Conservation (phyloP, 2,329 filamentous ascomycete species). For the Fusarium sp. region DNA sequence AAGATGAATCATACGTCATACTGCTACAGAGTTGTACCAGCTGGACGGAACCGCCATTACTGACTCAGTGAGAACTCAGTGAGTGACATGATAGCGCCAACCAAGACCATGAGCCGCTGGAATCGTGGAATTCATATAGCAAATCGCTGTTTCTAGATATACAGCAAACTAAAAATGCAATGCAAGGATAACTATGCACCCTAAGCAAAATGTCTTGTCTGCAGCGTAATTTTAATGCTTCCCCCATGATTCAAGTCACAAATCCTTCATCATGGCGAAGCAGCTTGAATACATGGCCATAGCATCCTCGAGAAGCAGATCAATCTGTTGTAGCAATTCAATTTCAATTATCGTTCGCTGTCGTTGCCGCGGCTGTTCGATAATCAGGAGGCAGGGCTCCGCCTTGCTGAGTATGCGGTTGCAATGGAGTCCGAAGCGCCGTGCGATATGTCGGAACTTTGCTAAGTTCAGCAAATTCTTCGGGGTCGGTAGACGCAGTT, state of each 20-base stretch:
- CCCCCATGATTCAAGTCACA: not conserved
- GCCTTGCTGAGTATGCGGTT: slow-evolving; percentile 58
- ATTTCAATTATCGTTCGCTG: not conserved
- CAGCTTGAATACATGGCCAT: no score
- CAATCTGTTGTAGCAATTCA: no score
- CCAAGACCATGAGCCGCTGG: not conserved
- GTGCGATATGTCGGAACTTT: slow-evolving; percentile 82
- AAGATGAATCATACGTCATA: not conserved
- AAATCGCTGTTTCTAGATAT: not conserved
- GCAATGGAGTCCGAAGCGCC: slow-evolving; percentile 71
- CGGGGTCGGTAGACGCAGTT: slow-evolving; percentile 62
- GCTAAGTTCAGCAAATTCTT: slow-evolving; percentile 71
- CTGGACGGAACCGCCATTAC: not conserved
- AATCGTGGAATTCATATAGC: not conserved
- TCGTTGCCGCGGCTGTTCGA: slow-evolving; percentile 48
- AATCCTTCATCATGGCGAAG: no score
- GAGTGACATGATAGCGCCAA: not conserved
- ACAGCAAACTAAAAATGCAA: fast-evolving
- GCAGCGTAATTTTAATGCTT: not conserved
- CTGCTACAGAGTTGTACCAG: not conserved
- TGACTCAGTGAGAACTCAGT: not conserved
- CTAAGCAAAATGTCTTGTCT: not conserved
- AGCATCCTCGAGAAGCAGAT: fast-evolving
- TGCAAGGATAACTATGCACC: not conserved
- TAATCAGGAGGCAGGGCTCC: slow-evolving; percentile 71